Conservation (phyloP, 1,284 basidiomycete genomes). For the Mycena citricolor region DNA sequence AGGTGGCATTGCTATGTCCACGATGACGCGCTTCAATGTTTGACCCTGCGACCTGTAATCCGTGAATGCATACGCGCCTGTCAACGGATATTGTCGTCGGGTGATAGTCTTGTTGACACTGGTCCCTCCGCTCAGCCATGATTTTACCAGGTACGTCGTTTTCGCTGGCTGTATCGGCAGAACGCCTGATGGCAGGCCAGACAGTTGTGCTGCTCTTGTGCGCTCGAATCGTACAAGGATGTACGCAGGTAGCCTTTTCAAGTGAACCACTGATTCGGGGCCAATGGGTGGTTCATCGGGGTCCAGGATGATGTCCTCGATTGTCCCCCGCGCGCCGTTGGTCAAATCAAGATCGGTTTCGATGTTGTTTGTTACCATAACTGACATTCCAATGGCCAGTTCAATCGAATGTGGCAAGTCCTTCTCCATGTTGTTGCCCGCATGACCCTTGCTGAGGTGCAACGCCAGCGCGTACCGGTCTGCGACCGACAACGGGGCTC, state of each 20-base stretch:
- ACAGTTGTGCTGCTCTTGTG: conserved; percentile 26
- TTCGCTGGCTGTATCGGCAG: conserved; percentile 28
- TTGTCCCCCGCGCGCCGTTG: conserved; percentile 37
- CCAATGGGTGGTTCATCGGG: conserved; percentile 24
- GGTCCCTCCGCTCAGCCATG: no score
- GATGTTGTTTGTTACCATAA: conserved; percentile 41
- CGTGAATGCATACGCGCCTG: background rate
- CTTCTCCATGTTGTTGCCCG: background rate
- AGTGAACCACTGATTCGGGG: conserved; percentile 7
- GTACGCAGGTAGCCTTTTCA: conserved; percentile 34
- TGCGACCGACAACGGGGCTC: conserved; percentile 1
- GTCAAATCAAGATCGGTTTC: conserved; percentile 41
- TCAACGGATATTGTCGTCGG: background rate
- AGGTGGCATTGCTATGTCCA: conserved; percentile 20
- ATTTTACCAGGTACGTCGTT: conserved; percentile 20
- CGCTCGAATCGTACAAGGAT: conserved; percentile 34
- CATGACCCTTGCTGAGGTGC: background rate
- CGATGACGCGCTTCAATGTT: background rate
- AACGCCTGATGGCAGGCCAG: conserved; percentile 28
- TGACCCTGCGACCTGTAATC: conserved; percentile 3
- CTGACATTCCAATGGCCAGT: conserved; percentile 41
- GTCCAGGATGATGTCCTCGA: conserved; percentile 35
- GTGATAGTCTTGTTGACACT: conserved; percentile 1
- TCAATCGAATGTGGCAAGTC: conserved; percentile 29
- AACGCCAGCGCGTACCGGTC: background rate